Base-by-base conservation (phyloP, 441 rosid genomes). In the Erodium moschatum region DNA sequence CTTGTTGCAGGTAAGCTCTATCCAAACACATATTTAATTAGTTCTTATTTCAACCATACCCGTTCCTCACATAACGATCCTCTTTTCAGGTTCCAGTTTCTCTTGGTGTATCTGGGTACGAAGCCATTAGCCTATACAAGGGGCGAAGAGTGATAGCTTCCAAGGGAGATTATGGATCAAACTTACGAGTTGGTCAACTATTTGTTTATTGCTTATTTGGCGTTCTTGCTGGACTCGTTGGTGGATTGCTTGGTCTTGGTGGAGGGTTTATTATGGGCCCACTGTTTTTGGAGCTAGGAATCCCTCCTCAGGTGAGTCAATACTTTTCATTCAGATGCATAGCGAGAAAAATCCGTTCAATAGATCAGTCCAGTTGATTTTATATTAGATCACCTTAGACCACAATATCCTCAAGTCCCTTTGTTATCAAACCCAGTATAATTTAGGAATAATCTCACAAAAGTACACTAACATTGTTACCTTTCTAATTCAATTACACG, bases 221-320 rank as follows among this genome's bases (percentile, higher is more conserved):
- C 8, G 46, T 83, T 62, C 44, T 86, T 35, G 92, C 90, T 1
- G 92, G 92, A 2, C 0, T 87, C 29, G 86, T 87, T 0, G 90
- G 89, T 68, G 92, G 92, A 9, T 79, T 87, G 67, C 87, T 87
- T 16, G 92, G 92, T 71, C 72, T 87, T 38, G 89, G 90, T 0
- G 92, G 92, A 52, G 90, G 90, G 42, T 87, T 87, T 71, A 84
- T 87, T 68, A 87, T 87, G 90, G 92, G 90, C 72, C 90, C 90
- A 6, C 78, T 87, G 67, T 87, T 87, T 78, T 75, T 87, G 66
- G 92, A 87, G 82, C 83, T 85, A 1, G 90, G 90, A 7, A 78
- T 86, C 61, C 92, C 92, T 4, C 90, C 90, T 63, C 89, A 86
- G 86, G 88, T 85, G 31, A 66, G 69, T 50, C 31, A 20, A 21